Evolutionary conservation across 192 early-diverging fungal genomes (phyloP).

Genomic region (Nowakowskiella sp.): DNA sequence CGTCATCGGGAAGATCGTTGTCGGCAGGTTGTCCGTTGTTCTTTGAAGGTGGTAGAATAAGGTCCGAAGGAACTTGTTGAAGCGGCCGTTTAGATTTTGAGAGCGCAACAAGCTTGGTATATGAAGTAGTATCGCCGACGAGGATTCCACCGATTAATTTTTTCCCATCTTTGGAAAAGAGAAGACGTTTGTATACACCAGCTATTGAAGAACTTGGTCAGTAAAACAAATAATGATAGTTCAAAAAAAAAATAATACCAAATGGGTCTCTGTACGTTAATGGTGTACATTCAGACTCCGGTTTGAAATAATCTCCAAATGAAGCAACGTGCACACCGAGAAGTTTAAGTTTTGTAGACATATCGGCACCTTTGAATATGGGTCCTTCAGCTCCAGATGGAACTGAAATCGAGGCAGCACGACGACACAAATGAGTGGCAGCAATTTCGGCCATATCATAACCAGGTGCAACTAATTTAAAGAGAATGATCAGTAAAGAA

Average conservation of each 20-base stretch:
- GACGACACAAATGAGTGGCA: slow-evolving; percentile 35
- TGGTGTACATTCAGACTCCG: no score
- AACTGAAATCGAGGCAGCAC: slow-evolving; percentile 8
- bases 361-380: slow-evolving; percentile 45
- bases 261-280: slow-evolving; percentile 22
- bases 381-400: no score
- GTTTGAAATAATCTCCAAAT: slow-evolving; percentile 66
- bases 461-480: slow-evolving; percentile 57
- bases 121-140: slow-evolving; percentile 60
- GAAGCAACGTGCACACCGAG: slow-evolving; percentile 62
- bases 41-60: no score
- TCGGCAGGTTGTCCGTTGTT: slow-evolving; percentile 11
- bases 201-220: not conserved
- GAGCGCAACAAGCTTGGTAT: slow-evolving; percentile 50
- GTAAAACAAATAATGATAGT: slow-evolving; percentile 3
- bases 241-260: not conserved
- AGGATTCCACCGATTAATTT: slow-evolving; percentile 56
- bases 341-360: slow-evolving; percentile 63
- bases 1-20: slow-evolving; percentile 46
- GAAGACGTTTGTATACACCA: slow-evolving; percentile 50
- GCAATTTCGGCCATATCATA: slow-evolving; percentile 67
- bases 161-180: slow-evolving; percentile 61
- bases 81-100: slow-evolving; percentile 43
- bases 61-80: slow-evolving; percentile 40
- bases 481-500: no score